Conservation (phyloP, 805 yeast genomes). For the Candida corydali region DNA sequence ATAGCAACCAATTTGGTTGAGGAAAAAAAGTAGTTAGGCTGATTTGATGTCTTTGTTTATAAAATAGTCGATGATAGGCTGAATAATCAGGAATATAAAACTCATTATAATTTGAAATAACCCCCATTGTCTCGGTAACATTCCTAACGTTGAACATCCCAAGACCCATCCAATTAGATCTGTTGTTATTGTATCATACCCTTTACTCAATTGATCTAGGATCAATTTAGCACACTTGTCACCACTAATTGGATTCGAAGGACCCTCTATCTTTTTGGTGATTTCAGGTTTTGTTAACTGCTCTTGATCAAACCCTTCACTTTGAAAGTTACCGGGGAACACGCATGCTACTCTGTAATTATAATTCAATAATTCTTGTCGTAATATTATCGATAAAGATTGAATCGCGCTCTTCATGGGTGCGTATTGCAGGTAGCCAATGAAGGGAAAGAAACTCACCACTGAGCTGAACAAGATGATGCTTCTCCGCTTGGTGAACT, state of each 20-base stretch:
- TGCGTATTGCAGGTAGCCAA: conserved; percentile 88
- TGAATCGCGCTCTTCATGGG: conserved; percentile 84
- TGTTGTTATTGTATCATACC: conserved; percentile 72
- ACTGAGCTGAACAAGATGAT: conserved; percentile 64
- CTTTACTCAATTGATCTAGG: conserved; percentile 51
- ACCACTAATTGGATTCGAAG: conserved; percentile 66
- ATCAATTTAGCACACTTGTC: conserved; percentile 63
- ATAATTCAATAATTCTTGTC: conserved; percentile 75
- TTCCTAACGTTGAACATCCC: conserved; percentile 62
- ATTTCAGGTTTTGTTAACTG: conserved; percentile 81
- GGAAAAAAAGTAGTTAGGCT: conserved; percentile 7
- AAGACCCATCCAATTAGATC: conserved; percentile 84
- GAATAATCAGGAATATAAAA: conserved; percentile 32
- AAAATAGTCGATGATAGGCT: conserved; percentile 54
- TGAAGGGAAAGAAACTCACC: conserved; percentile 78
- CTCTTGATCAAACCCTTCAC: conserved; percentile 85
- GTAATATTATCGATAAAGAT: conserved; percentile 66
- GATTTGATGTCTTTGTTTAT: conserved; percentile 47
- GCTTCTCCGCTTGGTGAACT: conserved; percentile 46
- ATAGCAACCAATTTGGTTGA: conserved; percentile 9
- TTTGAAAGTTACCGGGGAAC: conserved; percentile 83
- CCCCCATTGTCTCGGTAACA: conserved; percentile 61
- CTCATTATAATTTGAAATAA: conserved; percentile 39
- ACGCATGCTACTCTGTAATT: conserved; percentile 69
- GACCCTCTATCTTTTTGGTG: conserved; percentile 80